A percentile compares a stretch with the other conserved stretches of the same genome.
These are phyloP conservation scores for Leishmania mexicana DNA, from an alignment of 208 protist species.

Conservation along the genomic window DNA sequence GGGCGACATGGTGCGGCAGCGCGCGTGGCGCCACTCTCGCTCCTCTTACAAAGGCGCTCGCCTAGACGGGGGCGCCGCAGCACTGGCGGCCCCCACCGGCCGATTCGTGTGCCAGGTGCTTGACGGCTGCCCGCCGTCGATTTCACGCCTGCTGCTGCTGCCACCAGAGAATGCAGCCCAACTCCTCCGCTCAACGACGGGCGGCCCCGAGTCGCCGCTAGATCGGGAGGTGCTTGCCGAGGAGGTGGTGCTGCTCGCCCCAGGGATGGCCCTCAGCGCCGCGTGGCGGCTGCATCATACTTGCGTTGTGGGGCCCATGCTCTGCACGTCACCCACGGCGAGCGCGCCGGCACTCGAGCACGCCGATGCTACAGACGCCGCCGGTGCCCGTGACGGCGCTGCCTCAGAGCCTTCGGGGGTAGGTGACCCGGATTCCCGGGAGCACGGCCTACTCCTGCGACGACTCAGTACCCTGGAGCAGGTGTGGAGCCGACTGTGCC, in stretches of 20 bases:
- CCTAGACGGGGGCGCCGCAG: background rate
- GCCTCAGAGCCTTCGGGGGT: background rate
- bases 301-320: background rate
- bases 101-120: constrained; percentile 13
- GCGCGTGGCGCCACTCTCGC: background rate
- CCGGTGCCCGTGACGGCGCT: background rate
- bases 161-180: background rate
- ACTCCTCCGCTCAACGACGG: background rate
- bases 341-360: background rate
- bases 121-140: constrained; percentile 9
- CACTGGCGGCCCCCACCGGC: background rate
- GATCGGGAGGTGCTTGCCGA: background rate
- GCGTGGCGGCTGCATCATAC: constrained; percentile 6
- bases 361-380: background rate
- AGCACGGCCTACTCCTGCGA: background rate
- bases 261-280: background rate
- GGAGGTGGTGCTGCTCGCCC: background rate
- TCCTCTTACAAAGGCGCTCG: background rate
- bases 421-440: background rate
- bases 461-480: background rate
- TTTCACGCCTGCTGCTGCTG: constrained; percentile 8
- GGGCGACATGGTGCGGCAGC: background rate
- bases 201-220: background rate
- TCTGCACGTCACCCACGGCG: background rate
- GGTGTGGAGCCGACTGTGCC: background rate